Conservation (phyloP, 345 rosid species). For the Populus tremula region DNA sequence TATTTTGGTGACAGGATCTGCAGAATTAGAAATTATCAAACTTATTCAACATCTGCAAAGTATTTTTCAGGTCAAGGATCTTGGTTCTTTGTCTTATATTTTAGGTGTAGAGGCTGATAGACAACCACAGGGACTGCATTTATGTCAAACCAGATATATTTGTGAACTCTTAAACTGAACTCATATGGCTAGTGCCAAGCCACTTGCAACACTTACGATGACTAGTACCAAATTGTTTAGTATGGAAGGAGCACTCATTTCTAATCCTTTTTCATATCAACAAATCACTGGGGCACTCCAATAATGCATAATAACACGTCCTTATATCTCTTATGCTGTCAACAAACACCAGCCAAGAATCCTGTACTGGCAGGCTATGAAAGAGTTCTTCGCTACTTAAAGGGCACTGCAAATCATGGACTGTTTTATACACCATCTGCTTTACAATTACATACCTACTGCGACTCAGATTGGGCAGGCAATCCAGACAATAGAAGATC, state of each 20-base stretch:
- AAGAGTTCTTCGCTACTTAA: too few species aligned
- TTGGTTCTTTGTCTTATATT: too few species aligned
- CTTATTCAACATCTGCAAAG: accelerated
- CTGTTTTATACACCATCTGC: too few species aligned
- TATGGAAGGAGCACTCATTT: not conserved
- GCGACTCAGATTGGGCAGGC: accelerated
- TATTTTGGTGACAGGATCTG: not conserved
- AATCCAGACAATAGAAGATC: too few species aligned
- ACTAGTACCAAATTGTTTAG: accelerated
- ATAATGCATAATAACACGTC: not conserved
- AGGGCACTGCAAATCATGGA: too few species aligned
- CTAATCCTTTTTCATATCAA: too few species aligned
- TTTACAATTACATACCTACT: too few species aligned
- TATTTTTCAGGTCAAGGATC: not conserved
- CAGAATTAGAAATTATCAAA: not conserved
- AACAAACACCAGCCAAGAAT: not conserved
- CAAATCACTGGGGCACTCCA: not conserved
- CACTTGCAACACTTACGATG: not conserved
- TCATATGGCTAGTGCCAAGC: too few species aligned
- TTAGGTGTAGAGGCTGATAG: too few species aligned
- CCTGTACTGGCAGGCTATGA: accelerated
- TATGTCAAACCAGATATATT: too few species aligned
- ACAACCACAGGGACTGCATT: too few species aligned
- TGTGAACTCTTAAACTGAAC: too few species aligned
- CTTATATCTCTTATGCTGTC: not conserved